Base-by-base conservation (phyloP, 495 filamentous ascomycete species). In the Paragyromitra xinjiangensis region DNA sequence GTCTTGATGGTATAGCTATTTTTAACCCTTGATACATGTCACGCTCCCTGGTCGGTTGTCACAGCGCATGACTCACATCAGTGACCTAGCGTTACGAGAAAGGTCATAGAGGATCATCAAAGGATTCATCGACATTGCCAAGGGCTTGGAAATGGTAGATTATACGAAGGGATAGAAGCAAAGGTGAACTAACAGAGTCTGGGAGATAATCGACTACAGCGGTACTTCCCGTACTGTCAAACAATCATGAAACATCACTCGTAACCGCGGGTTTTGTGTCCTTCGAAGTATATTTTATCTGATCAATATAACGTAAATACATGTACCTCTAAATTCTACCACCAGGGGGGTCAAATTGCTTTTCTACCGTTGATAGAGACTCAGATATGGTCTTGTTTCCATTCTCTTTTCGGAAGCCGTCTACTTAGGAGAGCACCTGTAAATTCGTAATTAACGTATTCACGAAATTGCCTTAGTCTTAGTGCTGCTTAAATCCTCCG, bases 41-140 rank as follows among this genome's bases (percentile, higher is more conserved):
- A 55, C 24, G 61, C 45, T 26, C 34, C 45, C 8, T 64, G 37
- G 24, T 11, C 50, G 24, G 9, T 26, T 24, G 34, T 29, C 26
- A 71, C 44, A 40, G n/a, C 16, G 5, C 1, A 58, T 73, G 70
- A 56, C 48, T 66, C 37, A 56, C 65, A 45, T 14, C 19, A 68
- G 45, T 24, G 48, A 59, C 14, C 50, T 64, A 42, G 3, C 19
- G 9, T 62, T 71, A 34, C 5, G n/a, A 62, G 58, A 51, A 42
- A 37, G 64, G 14, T 50, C 45, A 22, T 51, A 34, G 29, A 34
- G n/a, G 26, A 44, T 12, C 37, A 24, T 40, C n/a, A 40, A 63
- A 40, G 4, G 14, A 11, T 42, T 63, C 34, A n/a, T n/a, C 9
- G 22, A 29, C 44, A 26, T 6, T 9, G 14, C 9, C n/a, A 29